phyloP scores from a whole-genome alignment of 257 asterid species.

The Euphrasia confusa region DNA sequence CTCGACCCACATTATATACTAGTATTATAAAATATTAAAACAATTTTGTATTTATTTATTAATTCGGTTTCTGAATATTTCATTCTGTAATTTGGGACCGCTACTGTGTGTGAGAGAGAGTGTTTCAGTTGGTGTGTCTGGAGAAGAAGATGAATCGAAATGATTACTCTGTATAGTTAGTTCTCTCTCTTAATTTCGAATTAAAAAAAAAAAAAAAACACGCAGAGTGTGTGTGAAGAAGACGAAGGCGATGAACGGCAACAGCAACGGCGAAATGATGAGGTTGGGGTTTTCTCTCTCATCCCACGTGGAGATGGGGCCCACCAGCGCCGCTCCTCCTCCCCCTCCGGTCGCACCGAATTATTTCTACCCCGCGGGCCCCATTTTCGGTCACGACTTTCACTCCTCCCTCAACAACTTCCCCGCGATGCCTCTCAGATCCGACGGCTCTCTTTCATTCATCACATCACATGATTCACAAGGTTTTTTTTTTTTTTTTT shows the following conservation, averaged over 20 bases:
- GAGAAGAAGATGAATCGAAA: no score
- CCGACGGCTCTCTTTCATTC: constrained; percentile 81
- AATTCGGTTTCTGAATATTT: no score
- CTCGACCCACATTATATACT: no score
- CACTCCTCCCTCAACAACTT: constrained; percentile 27
- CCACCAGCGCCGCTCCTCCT: constrained; percentile 6
- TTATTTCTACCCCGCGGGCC: background rate
- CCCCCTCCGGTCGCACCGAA: background rate
- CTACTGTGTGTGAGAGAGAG: no score
- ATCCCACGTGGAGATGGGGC: constrained; percentile 68
- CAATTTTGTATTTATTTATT: no score
- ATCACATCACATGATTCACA: constrained; percentile 54
- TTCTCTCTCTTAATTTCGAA: no score
- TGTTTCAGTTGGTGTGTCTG: no score
- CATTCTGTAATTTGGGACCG: no score
- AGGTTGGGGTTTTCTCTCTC: constrained; percentile 87
- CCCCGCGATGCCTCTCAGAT: constrained; percentile 73
- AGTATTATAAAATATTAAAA: no score
- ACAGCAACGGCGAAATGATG: constrained; percentile 36
- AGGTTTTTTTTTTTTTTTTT: constrained; percentile 29
- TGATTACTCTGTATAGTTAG: no score
- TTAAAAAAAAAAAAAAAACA: no score
- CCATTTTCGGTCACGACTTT: background rate
- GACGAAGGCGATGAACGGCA: background rate
- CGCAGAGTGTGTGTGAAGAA: no score